Conservation (phyloP, 805 yeast species). For the Nakazawaea ishiwadae region DNA sequence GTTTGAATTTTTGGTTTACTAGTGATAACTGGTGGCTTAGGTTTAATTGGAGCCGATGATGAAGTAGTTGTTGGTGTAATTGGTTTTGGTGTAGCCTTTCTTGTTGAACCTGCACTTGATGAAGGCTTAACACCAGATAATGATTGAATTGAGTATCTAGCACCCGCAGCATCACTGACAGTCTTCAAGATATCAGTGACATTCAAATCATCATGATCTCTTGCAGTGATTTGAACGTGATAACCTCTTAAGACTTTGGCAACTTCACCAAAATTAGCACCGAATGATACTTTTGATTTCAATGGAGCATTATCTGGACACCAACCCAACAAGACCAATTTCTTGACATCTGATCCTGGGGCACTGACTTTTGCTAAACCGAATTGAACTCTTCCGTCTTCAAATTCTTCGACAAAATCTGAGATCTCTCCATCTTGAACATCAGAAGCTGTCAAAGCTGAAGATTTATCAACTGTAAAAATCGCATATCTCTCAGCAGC, state of each 20-base stretch:
- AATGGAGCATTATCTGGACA: constrained; percentile 94
- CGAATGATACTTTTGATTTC: constrained; percentile 70
- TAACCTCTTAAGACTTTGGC: constrained; percentile 71
- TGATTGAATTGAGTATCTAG: constrained; percentile 74
- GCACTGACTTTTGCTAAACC: constrained; percentile 86
- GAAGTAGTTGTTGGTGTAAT: constrained; percentile 27
- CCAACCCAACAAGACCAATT: constrained; percentile 87
- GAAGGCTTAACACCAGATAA: constrained; percentile 12
- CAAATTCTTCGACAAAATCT: constrained; percentile 78
- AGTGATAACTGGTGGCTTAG: constrained; percentile 20
- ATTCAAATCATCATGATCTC: constrained; percentile 86
- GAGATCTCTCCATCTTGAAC: constrained; percentile 63
- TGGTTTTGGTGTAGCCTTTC: constrained; percentile 30
- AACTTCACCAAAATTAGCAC: constrained; percentile 72
- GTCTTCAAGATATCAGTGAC: constrained; percentile 69
- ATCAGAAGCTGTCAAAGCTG: constrained; percentile 40
- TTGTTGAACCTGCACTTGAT: constrained; percentile 18
- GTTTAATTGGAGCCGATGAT: constrained; percentile 17
- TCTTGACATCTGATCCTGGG: constrained; percentile 86
- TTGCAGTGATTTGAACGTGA: constrained; percentile 96
- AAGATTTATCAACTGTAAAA: constrained; percentile 64
- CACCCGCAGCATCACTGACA: constrained; percentile 91
- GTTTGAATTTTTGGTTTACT: constrained; percentile 8
- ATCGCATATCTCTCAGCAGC: constrained; percentile 69
- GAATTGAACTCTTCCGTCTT: constrained; percentile 84